These are phyloP conservation scores for Tarenaya hassleriana DNA, from an alignment of 345 rosid genomes.

Conservation along the genomic window DNA sequence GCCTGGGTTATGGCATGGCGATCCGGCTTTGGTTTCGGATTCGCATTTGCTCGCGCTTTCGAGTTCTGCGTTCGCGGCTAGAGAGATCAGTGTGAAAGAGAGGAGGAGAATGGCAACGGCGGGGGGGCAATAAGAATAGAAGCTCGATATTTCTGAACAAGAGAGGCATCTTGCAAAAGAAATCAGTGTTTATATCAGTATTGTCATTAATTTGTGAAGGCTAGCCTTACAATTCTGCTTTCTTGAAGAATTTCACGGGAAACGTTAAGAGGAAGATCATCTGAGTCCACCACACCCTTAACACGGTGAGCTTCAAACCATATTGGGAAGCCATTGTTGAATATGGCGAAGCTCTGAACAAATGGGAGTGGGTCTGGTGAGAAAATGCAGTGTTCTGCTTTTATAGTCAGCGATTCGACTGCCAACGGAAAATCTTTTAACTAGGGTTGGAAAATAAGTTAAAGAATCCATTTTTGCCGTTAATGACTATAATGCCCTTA, in stretches of 20 bases:
- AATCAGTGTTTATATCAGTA: not conserved
- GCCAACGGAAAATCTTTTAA: not conserved
- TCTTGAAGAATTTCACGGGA: constrained; percentile 98
- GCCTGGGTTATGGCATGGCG: constrained; percentile 22
- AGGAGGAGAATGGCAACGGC: constrained; percentile 10
- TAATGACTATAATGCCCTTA: not conserved
- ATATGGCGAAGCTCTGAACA: not conserved
- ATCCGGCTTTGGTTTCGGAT: not conserved
- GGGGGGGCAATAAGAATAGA: no score
- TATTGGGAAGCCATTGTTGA: constrained; percentile 3
- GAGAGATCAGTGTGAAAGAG: constrained; percentile 13
- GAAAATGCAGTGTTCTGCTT: constrained; percentile 1
- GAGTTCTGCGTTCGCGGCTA: not conserved
- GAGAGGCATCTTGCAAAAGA: not conserved
- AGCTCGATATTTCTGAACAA: not conserved
- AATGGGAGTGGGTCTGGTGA: not conserved
- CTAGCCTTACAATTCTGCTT: constrained; percentile 58
- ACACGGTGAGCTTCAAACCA: constrained; percentile 36
- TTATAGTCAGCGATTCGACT: constrained; percentile 3
- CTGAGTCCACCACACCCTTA: constrained; percentile 90
- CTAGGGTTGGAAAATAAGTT: not conserved
- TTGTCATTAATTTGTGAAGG: no score
- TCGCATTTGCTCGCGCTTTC: constrained; percentile 14
- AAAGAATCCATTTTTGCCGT: not conserved
- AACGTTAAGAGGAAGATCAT: constrained; percentile 96